Evolutionary conservation across 2,329 filamentous ascomycete species (phyloP), one percentile per base, ranked within the genome.

Genomic region (Chrysoporthe cubensis): DNA sequence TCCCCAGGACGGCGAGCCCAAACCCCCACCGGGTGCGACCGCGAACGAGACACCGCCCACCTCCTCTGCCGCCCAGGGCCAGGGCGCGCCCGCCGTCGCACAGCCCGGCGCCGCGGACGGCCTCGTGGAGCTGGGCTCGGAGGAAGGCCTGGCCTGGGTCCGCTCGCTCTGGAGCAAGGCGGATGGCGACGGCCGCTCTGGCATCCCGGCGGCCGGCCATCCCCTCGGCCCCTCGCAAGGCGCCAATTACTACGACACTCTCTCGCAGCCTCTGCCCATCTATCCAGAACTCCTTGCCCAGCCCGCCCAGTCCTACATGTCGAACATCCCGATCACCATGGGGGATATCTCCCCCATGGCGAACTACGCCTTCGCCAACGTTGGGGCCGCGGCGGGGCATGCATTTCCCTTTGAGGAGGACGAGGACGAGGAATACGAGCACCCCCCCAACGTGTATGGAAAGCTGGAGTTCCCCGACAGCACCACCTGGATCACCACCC

Each of bases 391-490:
- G n/a, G 62, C 62, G 7, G 62, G 16, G 2, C 62, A 64, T 5
- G 14, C 18, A 14, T 68, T 67, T 16, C 37, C 57, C 5, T 43
- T 44, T 16, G 65, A 62, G 18, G 65, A 62, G 3, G 42, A 52
- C 34, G 52, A 48, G 3, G 43, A 65, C n/a, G 54, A 40, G 21
- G 52, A 34, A n/a, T 32, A 37, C 18, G 42, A 65, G 34, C 48
- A 60, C 2, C 16, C 21, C 4, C 44, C 62, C 8, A 43, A 59
- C 21, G 43, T 46, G 18, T 60, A 50, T 32, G 54, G 54, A 18
- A 60, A 48, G 13, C n/a, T 70, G 16, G 67, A 66, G 21, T 67
- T 67, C n/a, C 61, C 67, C 21, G 69, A 70, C 40, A 63, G 63
- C 62, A 52, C 62, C 11, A 64, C 69, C 32, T 57, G 42, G 48